A percentile compares a stretch with the other conserved stretches of the same genome.
Conservation (phyloP, 2,329 filamentous ascomycete genomes). For the Tolypocladium pustulatum region DNA sequence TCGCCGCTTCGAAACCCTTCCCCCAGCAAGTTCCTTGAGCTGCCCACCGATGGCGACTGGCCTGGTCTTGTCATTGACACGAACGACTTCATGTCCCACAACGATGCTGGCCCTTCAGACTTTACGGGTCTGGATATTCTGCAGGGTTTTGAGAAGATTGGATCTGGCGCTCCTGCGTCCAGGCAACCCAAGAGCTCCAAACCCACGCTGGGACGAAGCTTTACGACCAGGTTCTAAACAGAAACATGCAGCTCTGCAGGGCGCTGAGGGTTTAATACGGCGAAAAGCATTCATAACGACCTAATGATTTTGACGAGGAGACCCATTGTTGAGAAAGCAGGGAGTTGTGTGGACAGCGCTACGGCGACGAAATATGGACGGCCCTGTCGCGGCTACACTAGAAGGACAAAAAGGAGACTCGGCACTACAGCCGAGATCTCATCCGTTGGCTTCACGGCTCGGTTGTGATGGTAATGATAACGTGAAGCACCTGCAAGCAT, state of each 20-base stretch:
- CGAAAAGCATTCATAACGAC: constrained; percentile 8
- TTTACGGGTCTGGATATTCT: constrained; percentile 57
- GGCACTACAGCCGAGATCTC: constrained; percentile 7
- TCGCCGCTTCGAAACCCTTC: constrained; percentile 28
- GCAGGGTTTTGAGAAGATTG: constrained; percentile 68
- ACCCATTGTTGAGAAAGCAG: neutral
- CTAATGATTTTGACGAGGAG: constrained; percentile 9
- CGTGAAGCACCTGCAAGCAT: constrained; percentile 12
- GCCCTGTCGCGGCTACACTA: neutral
- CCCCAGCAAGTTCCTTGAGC: constrained; percentile 38
- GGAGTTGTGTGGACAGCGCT: neutral
- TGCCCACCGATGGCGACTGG: constrained; percentile 28
- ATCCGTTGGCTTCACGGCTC: constrained; percentile 18
- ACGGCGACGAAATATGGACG: neutral
- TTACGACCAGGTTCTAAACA: constrained; percentile 19
- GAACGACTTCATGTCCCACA: constrained; percentile 30
- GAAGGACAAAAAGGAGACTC: neutral
- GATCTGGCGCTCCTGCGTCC: constrained; percentile 29
- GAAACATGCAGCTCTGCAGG: constrained; percentile 1
- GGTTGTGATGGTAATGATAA: constrained; percentile 19
- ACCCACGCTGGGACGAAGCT: constrained; percentile 19
- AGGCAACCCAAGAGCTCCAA: constrained; percentile 18
- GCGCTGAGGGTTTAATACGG: neutral
- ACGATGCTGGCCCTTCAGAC: constrained; percentile 44
- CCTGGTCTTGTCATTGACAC: constrained; percentile 21